phyloP scores from a whole-genome alignment of 129 eudicot species.

The Flaveria robusta region DNA sequence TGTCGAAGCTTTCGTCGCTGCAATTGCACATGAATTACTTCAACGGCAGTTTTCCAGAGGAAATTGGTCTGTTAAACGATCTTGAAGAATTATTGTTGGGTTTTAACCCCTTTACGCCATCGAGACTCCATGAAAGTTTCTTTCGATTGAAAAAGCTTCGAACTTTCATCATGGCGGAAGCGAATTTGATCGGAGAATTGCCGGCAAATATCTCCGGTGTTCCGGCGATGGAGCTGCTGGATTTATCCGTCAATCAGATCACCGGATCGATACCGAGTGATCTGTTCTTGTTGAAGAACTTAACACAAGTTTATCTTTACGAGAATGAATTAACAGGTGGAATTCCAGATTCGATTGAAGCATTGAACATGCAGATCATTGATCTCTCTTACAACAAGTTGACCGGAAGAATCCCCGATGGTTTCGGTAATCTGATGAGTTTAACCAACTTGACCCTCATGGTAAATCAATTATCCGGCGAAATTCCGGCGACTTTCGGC shows the following conservation, averaged over 20 bases:
- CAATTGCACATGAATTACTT: conserved; percentile 30
- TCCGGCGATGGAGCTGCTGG: conserved; percentile 55
- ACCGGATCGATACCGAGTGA: conserved; percentile 59
- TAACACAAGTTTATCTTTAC: conserved; percentile 51
- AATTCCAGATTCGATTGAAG: conserved; percentile 56
- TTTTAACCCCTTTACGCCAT: conserved; percentile 43
- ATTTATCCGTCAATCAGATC: conserved; percentile 46
- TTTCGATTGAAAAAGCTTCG: conserved; percentile 46
- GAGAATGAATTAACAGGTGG: conserved; percentile 53
- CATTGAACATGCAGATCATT: conserved; percentile 47
- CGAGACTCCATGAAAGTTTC: conserved; percentile 46
- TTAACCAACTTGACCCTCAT: conserved; percentile 50
- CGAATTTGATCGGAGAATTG: conserved; percentile 67
- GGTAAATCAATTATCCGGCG: conserved; percentile 64
- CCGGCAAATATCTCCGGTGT: conserved; percentile 51
- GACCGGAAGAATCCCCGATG: conserved; percentile 60
- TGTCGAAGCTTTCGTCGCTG: conserved; percentile 48
- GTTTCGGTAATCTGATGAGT: conserved; percentile 47
- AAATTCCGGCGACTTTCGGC: conserved; percentile 54
- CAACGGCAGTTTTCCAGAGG: conserved; percentile 66
- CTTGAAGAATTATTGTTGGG: conserved; percentile 50
- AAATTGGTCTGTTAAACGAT: conserved; percentile 48
- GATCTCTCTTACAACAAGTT: conserved; percentile 61
- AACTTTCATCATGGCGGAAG: conserved; percentile 40
- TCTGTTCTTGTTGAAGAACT: conserved; percentile 58